Conservation (phyloP, 2,329 filamentous ascomycete species). For the Passalora sequoiae region DNA sequence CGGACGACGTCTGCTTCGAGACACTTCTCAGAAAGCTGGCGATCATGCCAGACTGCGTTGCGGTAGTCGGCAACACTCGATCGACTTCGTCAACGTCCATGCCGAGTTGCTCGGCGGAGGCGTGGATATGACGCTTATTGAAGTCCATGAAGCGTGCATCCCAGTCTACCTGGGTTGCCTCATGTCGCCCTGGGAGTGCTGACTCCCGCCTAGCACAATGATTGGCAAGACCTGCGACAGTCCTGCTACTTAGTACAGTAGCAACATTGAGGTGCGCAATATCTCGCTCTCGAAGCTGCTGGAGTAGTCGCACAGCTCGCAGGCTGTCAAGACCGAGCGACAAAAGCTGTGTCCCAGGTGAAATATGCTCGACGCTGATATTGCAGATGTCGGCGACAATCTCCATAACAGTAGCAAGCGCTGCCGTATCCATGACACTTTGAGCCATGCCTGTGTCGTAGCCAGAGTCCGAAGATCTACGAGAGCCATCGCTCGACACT, state of each 20-base stretch:
- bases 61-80: slow-evolving; percentile 57
- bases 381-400: slow-evolving; percentile 4
- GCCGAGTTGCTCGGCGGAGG: neutral
- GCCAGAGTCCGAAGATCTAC: slow-evolving; percentile 7
- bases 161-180: neutral
- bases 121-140: slow-evolving; percentile 1
- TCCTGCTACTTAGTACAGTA: slow-evolving; percentile 7
- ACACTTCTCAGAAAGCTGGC: slow-evolving; percentile 56
- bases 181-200: too few relatives aligned
- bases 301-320: slow-evolving; percentile 9
- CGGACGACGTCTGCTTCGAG: slow-evolving; percentile 48
- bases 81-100: slow-evolving; percentile 19
- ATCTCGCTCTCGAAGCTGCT: slow-evolving; percentile 7
- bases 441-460: slow-evolving; percentile 4
- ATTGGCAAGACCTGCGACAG: slow-evolving; percentile 6
- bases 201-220: slow-evolving; percentile 1
- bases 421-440: slow-evolving; percentile 5
- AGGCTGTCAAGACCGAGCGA: slow-evolving; percentile 13
- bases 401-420: slow-evolving; percentile 2
- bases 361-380: slow-evolving; percentile 1
- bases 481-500: neutral
- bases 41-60: slow-evolving; percentile 75
- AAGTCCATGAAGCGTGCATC: slow-evolving; percentile 6
- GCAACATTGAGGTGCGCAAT: slow-evolving; percentile 8
- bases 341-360: slow-evolving; percentile 3